Conservation (phyloP, 2,329 filamentous ascomycete species). For the Cercospora brassicicola region DNA sequence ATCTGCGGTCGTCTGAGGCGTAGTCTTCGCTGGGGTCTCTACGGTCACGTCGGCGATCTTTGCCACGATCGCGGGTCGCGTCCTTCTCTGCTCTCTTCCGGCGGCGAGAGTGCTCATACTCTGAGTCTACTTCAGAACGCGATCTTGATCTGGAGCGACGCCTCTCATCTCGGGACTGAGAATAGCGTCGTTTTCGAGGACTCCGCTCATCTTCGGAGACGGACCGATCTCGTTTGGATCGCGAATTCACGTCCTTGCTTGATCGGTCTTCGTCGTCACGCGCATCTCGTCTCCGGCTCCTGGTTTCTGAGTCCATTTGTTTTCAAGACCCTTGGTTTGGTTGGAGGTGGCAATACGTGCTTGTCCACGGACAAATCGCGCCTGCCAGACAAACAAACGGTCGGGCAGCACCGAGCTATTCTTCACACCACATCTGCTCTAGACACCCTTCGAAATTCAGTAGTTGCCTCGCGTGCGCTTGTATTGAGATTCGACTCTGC, state of each 20-base stretch:
- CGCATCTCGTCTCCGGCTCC: conserved; percentile 4
- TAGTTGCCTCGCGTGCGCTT: neutral
- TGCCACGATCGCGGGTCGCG: conserved; percentile 3
- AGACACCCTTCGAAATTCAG: neutral
- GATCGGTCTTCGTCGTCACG: neutral
- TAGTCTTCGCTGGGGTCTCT: conserved; percentile 18
- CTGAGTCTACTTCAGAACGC: conserved; percentile 1
- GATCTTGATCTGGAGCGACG: neutral
- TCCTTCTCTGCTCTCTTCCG: conserved; percentile 13
- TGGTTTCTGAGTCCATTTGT: conserved; percentile 1
- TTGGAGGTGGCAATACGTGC: neutral
- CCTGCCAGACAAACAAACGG: neutral
- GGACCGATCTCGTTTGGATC: conserved; percentile 16
- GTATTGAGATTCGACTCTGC: neutral
- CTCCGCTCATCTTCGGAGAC: conserved; percentile 9
- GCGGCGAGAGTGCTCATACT: conserved; percentile 7
- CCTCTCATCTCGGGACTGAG: neutral
- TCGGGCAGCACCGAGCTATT: neutral
- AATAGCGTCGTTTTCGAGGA: conserved; percentile 8
- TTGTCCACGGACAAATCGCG: neutral
- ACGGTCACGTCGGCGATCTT: conserved; percentile 14
- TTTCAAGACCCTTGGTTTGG: neutral
- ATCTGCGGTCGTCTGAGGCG: conserved; percentile 13
- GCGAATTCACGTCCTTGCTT: neutral
- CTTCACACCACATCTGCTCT: neutral